These are phyloP conservation scores for Juncus inflexus DNA, from an alignment of 176 grass and related monocot species.

Conservation along the genomic window DNA sequence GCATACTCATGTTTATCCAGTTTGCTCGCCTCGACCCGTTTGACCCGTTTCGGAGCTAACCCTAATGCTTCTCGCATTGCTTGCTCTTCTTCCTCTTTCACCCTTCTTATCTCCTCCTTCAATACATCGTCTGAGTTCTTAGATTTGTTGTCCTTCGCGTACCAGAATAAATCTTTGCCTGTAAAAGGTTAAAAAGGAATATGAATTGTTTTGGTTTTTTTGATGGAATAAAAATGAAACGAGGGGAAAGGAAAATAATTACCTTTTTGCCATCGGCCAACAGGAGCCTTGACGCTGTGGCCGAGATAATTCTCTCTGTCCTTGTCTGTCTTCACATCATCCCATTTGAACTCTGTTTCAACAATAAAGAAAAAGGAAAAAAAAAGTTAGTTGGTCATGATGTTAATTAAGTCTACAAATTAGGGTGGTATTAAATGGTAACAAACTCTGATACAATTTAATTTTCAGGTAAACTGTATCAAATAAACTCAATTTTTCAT, in stretches of 20 bases:
- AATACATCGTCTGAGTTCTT: conserved; percentile 48
- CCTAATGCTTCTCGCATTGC: conserved; percentile 92
- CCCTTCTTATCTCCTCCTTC: conserved; percentile 88
- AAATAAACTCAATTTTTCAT: no score
- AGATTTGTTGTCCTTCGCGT: conserved; percentile 71
- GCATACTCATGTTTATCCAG: conserved; percentile 97
- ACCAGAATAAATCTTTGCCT: conserved; percentile 96
- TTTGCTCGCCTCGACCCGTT: conserved; percentile 52
- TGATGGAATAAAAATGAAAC: no score
- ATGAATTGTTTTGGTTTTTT: no score
- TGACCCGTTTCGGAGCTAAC: conserved; percentile 81
- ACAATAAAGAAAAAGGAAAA: not conserved
- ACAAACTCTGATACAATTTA: no score
- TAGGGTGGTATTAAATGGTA: no score
- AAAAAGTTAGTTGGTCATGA: not conserved
- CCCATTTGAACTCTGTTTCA: conserved; percentile 94
- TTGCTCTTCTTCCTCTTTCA: conserved; percentile 97
- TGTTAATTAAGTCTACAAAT: no score
- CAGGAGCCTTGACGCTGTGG: conserved; percentile 86
- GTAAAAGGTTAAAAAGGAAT: conserved; percentile 3
- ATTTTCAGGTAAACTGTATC: no score
- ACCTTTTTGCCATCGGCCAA: conserved; percentile 99
- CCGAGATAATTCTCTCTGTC: conserved; percentile 96
- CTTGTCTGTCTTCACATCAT: conserved; percentile 98
- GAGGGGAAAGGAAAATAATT: not conserved